A percentile compares a stretch with the other conserved stretches of the same genome.
phyloP scores from a whole-genome alignment of 305 asterid species.

The Ilex paraguariensis region DNA sequence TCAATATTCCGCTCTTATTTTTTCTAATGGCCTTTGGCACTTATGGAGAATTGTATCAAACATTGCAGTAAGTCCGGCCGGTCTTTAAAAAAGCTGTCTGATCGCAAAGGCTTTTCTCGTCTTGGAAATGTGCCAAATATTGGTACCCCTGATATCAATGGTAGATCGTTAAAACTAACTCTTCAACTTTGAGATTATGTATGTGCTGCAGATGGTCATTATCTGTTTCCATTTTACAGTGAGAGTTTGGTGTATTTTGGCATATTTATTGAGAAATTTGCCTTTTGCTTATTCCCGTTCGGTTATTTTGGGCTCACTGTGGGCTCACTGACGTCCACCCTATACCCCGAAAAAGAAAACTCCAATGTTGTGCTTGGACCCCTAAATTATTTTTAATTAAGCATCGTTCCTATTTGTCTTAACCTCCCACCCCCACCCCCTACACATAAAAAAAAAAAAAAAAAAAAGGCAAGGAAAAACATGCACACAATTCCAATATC shows the following conservation, averaged over 20 bases:
- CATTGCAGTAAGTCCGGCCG: conserved; percentile 89
- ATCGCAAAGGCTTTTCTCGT: conserved; percentile 90
- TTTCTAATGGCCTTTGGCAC: conserved; percentile 17
- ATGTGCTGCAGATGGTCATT: neutral
- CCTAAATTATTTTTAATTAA: no score
- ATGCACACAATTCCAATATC: neutral
- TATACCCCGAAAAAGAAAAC: neutral
- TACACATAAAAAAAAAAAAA: neutral
- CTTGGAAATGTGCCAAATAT: conserved; percentile 62
- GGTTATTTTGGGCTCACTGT: neutral
- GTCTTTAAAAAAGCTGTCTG: conserved; percentile 82
- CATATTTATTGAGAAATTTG: no score
- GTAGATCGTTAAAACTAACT: conserved; percentile 27
- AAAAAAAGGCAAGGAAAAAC: neutral
- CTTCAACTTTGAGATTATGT: neutral
- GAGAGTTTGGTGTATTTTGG: neutral
- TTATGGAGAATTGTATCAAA: conserved; percentile 1
- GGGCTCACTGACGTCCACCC: no score
- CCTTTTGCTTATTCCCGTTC: neutral
- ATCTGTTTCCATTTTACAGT: neutral
- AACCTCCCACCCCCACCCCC: no score
- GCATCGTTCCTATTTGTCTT: no score
- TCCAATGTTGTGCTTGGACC: no score
- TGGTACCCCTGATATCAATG: conserved; percentile 88
- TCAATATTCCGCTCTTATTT: conserved; percentile 8